phyloP scores from a whole-genome alignment of 1,284 basidiomycete species.

The Afroboletus lepidellus region DNA sequence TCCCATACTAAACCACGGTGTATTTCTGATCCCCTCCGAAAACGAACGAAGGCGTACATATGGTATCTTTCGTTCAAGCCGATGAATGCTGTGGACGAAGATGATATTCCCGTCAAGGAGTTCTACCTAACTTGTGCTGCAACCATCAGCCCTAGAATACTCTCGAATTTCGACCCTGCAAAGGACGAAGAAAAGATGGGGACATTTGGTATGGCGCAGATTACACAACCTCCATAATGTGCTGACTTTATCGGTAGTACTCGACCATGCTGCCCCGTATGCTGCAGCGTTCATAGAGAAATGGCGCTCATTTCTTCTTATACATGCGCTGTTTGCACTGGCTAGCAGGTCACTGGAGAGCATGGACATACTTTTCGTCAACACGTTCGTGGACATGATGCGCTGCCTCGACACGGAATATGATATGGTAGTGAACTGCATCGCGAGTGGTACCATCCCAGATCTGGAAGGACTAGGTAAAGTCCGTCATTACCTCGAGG shows the following conservation, averaged over 20 bases:
- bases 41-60: constrained; percentile 3
- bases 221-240: neutral
- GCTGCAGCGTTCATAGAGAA: constrained; percentile 13
- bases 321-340: constrained; percentile 2
- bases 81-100: constrained; percentile 3
- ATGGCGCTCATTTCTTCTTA: constrained; percentile 14
- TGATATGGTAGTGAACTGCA: constrained; percentile 10
- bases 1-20: neutral
- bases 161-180: constrained; percentile 2
- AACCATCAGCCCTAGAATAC: neutral
- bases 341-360: constrained; percentile 4
- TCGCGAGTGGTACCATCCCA: constrained; percentile 13
- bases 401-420: constrained; percentile 7
- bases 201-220: constrained; percentile 16
- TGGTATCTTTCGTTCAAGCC: constrained; percentile 1
- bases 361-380: constrained; percentile 6
- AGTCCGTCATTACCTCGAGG: constrained; percentile 5
- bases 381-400: constrained; percentile 17
- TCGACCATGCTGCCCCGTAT: constrained; percentile 2
- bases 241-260: constrained; percentile 1
- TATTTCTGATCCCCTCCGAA: neutral
- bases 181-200: constrained; percentile 12
- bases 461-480: constrained; percentile 7
- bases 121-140: constrained; percentile 3
- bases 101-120: neutral